Base-by-base conservation (phyloP, 2,329 filamentous ascomycete genomes). In the Colletotrichum sp. region DNA sequence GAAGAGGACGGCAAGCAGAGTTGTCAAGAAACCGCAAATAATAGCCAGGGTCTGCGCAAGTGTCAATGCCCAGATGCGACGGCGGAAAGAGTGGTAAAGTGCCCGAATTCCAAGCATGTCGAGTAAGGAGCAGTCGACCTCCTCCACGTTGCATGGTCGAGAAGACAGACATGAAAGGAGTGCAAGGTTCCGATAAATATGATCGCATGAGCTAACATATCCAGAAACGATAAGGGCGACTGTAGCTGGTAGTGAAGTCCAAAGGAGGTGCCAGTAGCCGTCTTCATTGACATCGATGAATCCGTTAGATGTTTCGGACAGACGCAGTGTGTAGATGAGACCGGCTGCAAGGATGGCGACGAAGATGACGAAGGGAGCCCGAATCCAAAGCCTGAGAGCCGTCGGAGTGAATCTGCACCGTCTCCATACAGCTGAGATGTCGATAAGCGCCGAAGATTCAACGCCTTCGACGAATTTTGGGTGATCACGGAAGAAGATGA, bases 191-290 rank as follows among this genome's bases (percentile, higher is more conserved):
- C 72, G 12, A 21, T 65, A 71, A 1, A 55, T 36, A 49, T 62
- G 71, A 36, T 75, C 72, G 36, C 60, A 71, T 3, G 72, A 71
- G 30, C 49, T 75, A 16, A 66, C 59, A 34, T 75, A 75, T n/a
- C 26, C 28, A 6, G 39, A 71, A 4, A 66, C 72, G 3, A 26
- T 24, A 2, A 75, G 72, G 4, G 60, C 68, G 7, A 75, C 36
- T 10, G 59, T 13, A 6, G 72, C 68, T 7, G 72, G 72, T 10
- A 71, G n/a, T 8, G 72, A 75, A 8, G 72, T 75, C 72, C 72
- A 75, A 8, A 70, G 16, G 8, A 75, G 21, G 34, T 71, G 68
- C 18, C 62, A 52, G 21, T 75, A 71, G 8, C 68, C 72, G 16
- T 71, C 62, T 12, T 44, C 26, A 6, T 49, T 32, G 3, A 71